Evolutionary conservation across 495 filamentous ascomycete genomes (phyloP).

Genomic region (Annulohypoxylon maeteangense): DNA sequence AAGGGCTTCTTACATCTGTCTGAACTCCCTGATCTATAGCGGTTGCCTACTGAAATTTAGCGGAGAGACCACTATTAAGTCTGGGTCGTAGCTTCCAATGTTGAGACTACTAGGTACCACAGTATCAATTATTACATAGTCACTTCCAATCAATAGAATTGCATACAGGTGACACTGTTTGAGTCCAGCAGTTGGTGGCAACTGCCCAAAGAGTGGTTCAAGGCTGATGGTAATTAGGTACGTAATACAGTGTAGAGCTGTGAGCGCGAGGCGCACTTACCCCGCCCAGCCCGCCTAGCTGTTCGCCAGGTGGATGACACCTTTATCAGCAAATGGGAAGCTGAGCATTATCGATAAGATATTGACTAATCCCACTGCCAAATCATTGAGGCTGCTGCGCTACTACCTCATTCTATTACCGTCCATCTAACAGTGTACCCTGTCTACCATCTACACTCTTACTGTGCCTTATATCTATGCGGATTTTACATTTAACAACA

Average conservation of each 20-base stretch:
- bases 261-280: background rate
- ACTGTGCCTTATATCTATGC: background rate
- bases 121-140: too few species aligned
- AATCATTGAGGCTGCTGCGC: background rate
- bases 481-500: background rate
- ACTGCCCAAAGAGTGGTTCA: too few species aligned
- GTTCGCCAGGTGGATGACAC: background rate
- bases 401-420: slow-evolving; percentile 13
- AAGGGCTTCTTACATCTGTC: too few species aligned
- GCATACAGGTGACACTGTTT: too few species aligned
- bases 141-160: too few species aligned
- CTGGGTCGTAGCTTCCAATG: too few species aligned
- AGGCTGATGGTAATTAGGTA: too few species aligned
- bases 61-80: too few species aligned
- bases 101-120: too few species aligned
- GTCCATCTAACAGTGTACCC: background rate
- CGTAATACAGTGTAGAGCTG: background rate
- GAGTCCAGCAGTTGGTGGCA: too few species aligned
- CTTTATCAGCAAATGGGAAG: background rate
- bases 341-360: slow-evolving; percentile 9
- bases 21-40: too few species aligned
- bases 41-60: too few species aligned
- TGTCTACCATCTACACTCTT: background rate
- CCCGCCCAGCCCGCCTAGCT: background rate
- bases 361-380: slow-evolving; percentile 3